Evolutionary conservation across 2,329 filamentous ascomycete species (phyloP).

Genomic region (Colletotrichum euphorbiae): DNA sequence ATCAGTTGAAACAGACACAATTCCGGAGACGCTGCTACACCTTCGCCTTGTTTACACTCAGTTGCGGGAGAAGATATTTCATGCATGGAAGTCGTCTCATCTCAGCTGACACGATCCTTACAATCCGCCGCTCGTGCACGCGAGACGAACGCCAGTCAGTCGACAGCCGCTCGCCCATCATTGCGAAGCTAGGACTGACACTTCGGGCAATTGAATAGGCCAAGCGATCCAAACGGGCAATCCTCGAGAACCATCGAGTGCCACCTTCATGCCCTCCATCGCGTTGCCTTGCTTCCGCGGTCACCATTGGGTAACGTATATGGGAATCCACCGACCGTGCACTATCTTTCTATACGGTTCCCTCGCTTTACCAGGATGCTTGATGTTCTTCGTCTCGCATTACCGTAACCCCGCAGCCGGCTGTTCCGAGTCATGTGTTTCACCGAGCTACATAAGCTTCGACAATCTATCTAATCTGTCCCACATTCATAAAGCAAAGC

Average conservation of each 20-base stretch:
- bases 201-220: not conserved
- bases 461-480: not conserved
- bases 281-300: not conserved
- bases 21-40: not conserved
- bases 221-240: not conserved
- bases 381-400: slow-evolving; percentile 15
- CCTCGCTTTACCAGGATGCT: slow-evolving; percentile 1
- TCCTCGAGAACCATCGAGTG: not conserved
- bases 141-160: slow-evolving; percentile 1
- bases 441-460: slow-evolving; percentile 25
- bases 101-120: not conserved
- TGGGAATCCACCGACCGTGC: slow-evolving; percentile 10
- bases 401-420: slow-evolving; percentile 18
- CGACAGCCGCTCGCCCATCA: slow-evolving; percentile 17
- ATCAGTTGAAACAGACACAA: not conserved
- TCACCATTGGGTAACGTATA: not conserved
- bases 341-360: not conserved
- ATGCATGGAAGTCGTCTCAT: slow-evolving; percentile 8
- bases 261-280: not conserved
- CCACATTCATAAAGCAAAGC: slow-evolving; percentile 15
- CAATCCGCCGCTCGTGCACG: not conserved
- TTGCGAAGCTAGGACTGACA: slow-evolving; percentile 2
- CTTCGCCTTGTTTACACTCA: not conserved
- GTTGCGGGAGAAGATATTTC: not conserved
- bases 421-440: slow-evolving; percentile 23